Conservation (phyloP, 73 alveolate species). For the Paramecium pentaurelia region DNA sequence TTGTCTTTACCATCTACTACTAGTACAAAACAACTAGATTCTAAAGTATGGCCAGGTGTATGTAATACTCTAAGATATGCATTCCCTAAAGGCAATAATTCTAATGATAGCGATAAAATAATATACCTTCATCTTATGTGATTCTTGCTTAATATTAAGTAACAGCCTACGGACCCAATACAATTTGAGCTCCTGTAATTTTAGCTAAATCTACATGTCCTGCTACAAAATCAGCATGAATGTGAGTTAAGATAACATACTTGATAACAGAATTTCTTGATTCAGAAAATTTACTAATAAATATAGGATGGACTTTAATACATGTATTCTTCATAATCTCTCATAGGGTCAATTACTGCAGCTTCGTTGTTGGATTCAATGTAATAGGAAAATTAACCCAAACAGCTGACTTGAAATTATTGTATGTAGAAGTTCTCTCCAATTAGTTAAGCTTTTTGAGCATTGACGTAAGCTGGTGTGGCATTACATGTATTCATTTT, state of each 20-base stretch:
- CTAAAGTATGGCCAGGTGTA: constrained; percentile 79
- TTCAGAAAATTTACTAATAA: neutral
- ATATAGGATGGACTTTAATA: neutral
- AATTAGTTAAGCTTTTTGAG: neutral
- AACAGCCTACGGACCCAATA: constrained; percentile 49
- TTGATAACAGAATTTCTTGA: constrained; percentile 37
- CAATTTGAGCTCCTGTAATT: constrained; percentile 62
- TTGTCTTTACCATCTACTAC: constrained; percentile 53
- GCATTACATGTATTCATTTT: neutral
- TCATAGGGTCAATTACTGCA: constrained; percentile 56
- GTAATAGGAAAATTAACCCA: constrained; percentile 64
- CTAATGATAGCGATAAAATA: neutral
- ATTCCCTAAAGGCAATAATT: constrained; percentile 7
- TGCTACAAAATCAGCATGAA: constrained; percentile 66
- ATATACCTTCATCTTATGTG: constrained; percentile 29
- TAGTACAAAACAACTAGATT: constrained; percentile 66
- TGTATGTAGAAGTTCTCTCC: neutral
- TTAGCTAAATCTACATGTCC: constrained; percentile 55
- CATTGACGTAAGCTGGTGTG: neutral
- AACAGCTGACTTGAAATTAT: constrained; percentile 1
- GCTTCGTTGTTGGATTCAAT: constrained; percentile 63
- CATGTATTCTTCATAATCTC: constrained; percentile 61
- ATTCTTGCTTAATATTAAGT: constrained; percentile 18
- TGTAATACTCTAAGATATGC: constrained; percentile 51
- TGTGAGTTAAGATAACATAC: constrained; percentile 58